Conservation (phyloP, 148 eudicot species). For the Vaccinium darrowii region DNA sequence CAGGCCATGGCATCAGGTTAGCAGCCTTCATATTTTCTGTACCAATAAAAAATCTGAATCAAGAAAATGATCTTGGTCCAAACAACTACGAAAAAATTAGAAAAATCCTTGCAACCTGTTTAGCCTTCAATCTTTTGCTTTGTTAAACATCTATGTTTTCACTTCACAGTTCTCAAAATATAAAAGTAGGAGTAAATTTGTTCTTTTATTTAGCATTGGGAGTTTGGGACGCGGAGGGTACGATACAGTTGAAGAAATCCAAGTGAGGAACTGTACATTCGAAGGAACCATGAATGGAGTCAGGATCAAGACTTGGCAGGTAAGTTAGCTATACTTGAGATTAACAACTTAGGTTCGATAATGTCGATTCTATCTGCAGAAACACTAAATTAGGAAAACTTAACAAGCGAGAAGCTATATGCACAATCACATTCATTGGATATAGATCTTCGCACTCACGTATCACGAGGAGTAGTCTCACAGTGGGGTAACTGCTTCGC, state of each 20-base stretch:
- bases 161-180: background rate
- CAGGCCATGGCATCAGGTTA: constrained; percentile 58
- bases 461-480: too few relatives aligned
- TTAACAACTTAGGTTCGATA: background rate
- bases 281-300: constrained; percentile 35
- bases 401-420: too few relatives aligned
- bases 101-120: background rate
- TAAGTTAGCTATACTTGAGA: constrained; percentile 5
- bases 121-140: background rate
- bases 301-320: constrained; percentile 42
- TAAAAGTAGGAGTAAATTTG: background rate
- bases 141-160: background rate
- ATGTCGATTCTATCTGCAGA: background rate
- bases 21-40: background rate
- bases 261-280: constrained; percentile 34
- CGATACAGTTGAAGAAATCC: constrained; percentile 35
- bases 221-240: constrained; percentile 28
- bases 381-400: too few relatives aligned
- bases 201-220: constrained; percentile 35
- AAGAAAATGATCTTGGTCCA: background rate
- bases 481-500: background rate
- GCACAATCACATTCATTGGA: too few relatives aligned
- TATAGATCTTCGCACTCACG: too few relatives aligned
- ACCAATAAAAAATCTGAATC: background rate
- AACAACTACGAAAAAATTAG: background rate